phyloP scores from a whole-genome alignment of 169 alveolate genomes.

The Theileria annulata region DNA sequence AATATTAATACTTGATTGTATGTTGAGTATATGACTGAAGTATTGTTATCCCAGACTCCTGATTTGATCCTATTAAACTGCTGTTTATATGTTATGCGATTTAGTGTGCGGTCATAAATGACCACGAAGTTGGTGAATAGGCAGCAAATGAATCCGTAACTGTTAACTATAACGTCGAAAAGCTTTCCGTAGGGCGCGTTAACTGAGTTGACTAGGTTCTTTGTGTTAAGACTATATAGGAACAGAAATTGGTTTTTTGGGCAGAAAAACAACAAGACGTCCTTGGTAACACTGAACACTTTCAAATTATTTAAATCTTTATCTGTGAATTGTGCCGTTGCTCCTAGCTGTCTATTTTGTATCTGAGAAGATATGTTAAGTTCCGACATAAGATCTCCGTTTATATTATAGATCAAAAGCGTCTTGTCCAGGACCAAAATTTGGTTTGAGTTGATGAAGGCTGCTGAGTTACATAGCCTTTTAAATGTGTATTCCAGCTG shows the following conservation, averaged over 20 bases:
- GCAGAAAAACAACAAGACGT: slow-evolving; percentile 32
- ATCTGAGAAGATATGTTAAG: too few species aligned
- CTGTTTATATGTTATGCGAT: slow-evolving; percentile 59
- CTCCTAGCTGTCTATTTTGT: too few species aligned
- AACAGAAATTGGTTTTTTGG: slow-evolving; percentile 4
- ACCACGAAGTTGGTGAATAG: slow-evolving; percentile 67
- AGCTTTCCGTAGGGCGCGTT: slow-evolving; percentile 51
- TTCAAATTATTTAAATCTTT: not conserved
- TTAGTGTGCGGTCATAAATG: slow-evolving; percentile 65
- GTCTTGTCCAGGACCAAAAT: not conserved
- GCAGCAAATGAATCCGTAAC: slow-evolving; percentile 61
- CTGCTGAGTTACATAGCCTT: slow-evolving; percentile 4
- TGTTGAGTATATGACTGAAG: slow-evolving; percentile 58
- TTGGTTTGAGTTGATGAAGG: not conserved
- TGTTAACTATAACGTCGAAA: slow-evolving; percentile 53
- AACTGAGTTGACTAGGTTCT: not conserved
- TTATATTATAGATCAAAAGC: not conserved
- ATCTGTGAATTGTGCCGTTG: not conserved
- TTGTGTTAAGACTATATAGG: slow-evolving; percentile 14
- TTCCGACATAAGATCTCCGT: slow-evolving; percentile 7
- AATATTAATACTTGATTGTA: slow-evolving; percentile 46
- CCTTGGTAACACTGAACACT: not conserved
- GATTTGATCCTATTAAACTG: slow-evolving; percentile 64
- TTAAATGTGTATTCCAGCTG: slow-evolving; percentile 1
- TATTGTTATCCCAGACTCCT: slow-evolving; percentile 72